These are phyloP conservation scores for Acrocalymma vagum DNA, from an alignment of 2,329 filamentous ascomycete species.

Conservation along the genomic window DNA sequence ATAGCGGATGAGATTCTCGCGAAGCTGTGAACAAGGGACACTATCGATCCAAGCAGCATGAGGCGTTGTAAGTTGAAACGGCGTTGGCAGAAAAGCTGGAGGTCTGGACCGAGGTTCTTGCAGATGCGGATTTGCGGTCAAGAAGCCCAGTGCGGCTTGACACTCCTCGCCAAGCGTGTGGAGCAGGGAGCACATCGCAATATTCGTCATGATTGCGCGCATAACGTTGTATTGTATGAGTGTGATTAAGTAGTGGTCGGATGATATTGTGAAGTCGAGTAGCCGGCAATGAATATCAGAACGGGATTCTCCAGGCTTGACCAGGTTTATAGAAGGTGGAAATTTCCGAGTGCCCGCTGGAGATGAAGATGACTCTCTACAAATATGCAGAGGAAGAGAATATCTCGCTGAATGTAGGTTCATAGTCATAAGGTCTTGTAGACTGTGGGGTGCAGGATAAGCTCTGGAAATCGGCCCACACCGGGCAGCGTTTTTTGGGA, in stretches of 20 bases:
- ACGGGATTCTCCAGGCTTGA: too few relatives aligned
- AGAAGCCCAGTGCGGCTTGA: background rate
- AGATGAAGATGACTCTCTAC: too few relatives aligned
- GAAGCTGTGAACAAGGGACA: constrained; percentile 8
- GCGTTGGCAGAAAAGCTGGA: constrained; percentile 9
- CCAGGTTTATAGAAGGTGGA: too few relatives aligned
- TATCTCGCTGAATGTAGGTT: too few relatives aligned
- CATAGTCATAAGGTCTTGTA: too few relatives aligned
- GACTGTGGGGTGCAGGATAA: too few relatives aligned
- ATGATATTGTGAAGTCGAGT: constrained; percentile 16
- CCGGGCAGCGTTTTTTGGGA: too few relatives aligned
- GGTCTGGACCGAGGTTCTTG: constrained; percentile 5
- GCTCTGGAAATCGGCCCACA: too few relatives aligned
- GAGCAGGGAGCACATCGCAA: background rate
- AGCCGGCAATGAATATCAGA: too few relatives aligned
- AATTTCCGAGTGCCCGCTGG: too few relatives aligned
- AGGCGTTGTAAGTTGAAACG: constrained; percentile 2
- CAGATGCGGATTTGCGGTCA: constrained; percentile 6
- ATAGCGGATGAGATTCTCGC: constrained; percentile 18
- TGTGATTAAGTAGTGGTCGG: constrained; percentile 22
- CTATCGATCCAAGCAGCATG: constrained; percentile 19
- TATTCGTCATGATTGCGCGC: constrained; percentile 5
- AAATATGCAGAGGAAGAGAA: too few relatives aligned
- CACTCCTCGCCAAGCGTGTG: background rate
- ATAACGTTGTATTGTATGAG: constrained; percentile 23